phyloP scores from a whole-genome alignment of 495 filamentous ascomycete species.

The Penicillium parvum region DNA sequence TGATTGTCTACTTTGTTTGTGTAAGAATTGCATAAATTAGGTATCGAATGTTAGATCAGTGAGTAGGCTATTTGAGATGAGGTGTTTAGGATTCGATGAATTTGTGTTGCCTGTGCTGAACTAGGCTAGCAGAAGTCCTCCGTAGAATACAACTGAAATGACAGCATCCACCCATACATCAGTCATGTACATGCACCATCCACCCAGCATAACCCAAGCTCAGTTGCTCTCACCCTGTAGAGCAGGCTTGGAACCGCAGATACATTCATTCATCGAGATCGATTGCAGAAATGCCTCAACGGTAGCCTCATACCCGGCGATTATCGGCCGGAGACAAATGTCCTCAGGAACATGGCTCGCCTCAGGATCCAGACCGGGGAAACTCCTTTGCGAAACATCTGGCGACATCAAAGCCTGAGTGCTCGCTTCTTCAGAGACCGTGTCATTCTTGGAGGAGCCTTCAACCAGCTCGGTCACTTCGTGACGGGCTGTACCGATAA shows the following conservation, averaged over 20 bases:
- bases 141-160: constrained; percentile 2
- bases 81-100: constrained; percentile 7
- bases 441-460: constrained; percentile 1
- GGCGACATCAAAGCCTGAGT: constrained; percentile 9
- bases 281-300: constrained; percentile 32
- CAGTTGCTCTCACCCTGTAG: constrained; percentile 6
- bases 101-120: too few species aligned
- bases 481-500: constrained; percentile 11
- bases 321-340: constrained; percentile 30
- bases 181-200: neutral
- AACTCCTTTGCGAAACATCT: too few species aligned
- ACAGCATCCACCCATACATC: neutral
- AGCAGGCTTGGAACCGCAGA: constrained; percentile 21
- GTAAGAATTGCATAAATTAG: neutral
- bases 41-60: too few species aligned
- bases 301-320: constrained; percentile 33
- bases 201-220: too few species aligned
- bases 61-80: constrained; percentile 12
- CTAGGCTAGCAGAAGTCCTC: too few species aligned
- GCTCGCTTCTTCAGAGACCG: constrained; percentile 1
- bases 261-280: constrained; percentile 27
- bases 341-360: constrained; percentile 4
- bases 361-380: constrained; percentile 10
- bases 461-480: constrained; percentile 12
- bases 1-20: too few species aligned